Evolutionary conservation across 2,329 filamentous ascomycete species (phyloP).

Genomic region (Lachnellula suecica): DNA sequence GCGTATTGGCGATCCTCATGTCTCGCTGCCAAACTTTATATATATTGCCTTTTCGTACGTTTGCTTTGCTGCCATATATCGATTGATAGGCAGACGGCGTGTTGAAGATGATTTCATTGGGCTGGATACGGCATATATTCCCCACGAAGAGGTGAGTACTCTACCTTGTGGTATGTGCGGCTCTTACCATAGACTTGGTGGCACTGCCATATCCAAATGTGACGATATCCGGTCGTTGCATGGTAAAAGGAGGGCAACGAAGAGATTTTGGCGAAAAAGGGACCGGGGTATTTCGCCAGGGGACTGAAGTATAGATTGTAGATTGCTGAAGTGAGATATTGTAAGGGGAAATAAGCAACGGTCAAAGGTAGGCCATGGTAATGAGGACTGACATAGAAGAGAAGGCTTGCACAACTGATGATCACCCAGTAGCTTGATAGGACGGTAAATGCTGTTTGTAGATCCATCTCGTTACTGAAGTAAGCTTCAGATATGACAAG

Average conservation of each 20-base stretch:
- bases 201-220: constrained; percentile 9
- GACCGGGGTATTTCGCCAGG: constrained; percentile 6
- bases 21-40: constrained; percentile 7
- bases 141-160: no score
- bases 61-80: constrained; percentile 10
- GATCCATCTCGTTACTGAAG: no score
- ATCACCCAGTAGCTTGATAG: no score
- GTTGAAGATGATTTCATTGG: constrained; percentile 10
- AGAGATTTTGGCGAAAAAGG: constrained; percentile 6
- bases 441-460: no score
- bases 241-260: constrained; percentile 4
- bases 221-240: background rate
- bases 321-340: background rate
- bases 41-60: constrained; percentile 11
- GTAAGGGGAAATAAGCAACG: no score
- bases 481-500: no score
- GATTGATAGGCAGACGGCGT: constrained; percentile 5
- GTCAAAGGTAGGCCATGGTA: no score
- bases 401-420: no score
- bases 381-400: no score
- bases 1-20: constrained; percentile 4
- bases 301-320: constrained; percentile 4
- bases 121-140: constrained; percentile 6
- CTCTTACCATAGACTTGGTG: constrained; percentile 6
- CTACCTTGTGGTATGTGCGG: no score